Conservation (phyloP, 23 red algal species). For the Porphyridium purpureum region DNA sequence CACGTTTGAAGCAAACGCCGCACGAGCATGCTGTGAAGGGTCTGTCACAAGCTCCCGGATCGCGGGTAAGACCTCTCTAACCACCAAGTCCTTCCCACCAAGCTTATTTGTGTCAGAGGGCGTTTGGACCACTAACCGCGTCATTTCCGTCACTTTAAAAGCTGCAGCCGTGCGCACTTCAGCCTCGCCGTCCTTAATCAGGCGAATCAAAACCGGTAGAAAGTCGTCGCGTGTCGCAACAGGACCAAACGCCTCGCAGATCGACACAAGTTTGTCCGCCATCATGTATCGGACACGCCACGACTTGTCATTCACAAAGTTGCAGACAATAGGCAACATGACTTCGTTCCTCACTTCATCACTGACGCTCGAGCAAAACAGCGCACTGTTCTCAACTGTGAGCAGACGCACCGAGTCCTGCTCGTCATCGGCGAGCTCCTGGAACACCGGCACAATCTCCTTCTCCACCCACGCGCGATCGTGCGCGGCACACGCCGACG, state of each 20-base stretch:
- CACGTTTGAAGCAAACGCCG: constrained; percentile 73
- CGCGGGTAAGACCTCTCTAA: constrained; percentile 50
- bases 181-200: constrained; percentile 79
- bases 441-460: constrained; percentile 53
- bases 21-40: constrained; percentile 71
- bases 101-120: not conserved
- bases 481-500: constrained; percentile 17
- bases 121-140: constrained; percentile 13
- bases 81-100: constrained; percentile 17
- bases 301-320: constrained; percentile 66
- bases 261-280: constrained; percentile 36
- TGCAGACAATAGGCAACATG: constrained; percentile 45
- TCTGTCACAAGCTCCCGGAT: constrained; percentile 63
- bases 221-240: constrained; percentile 43
- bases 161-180: constrained; percentile 96
- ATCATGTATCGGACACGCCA: constrained; percentile 99
- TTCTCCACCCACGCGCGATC: constrained; percentile 16
- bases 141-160: constrained; percentile 63
- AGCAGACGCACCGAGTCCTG: constrained; percentile 93
- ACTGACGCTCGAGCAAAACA: constrained; percentile 10
- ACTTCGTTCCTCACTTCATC: constrained; percentile 15
- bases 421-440: constrained; percentile 79
- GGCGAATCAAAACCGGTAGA: constrained; percentile 23
- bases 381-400: constrained; percentile 73
- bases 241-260: constrained; percentile 55